Base-by-base conservation (phyloP, 257 asterid genomes). In the Solanum verrucosum region DNA sequence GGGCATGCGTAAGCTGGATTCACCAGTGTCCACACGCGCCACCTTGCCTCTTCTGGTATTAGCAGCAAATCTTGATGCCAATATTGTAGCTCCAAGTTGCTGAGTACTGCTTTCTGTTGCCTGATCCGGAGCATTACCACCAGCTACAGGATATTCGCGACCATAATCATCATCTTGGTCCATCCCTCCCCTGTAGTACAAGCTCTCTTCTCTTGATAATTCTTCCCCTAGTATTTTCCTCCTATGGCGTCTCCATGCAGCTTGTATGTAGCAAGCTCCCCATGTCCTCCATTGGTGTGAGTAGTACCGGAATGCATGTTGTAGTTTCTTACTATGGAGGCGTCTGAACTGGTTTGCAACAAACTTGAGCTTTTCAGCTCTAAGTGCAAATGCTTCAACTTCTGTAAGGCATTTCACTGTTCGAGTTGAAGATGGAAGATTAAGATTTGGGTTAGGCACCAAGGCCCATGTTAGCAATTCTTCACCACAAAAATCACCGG, bases 201-300 rank as follows among this genome's bases (percentile, higher is more conserved):
- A 68, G 91, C 92, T 91, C 92, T 95, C 98, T 4, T 92, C 93
- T 81, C 92, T 91, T 1, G 92, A 88, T 70, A 96, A 89, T 38
- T 95, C 95, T 83, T 92, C 94, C 0, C 96, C 95, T 0, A 93
- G 91, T 74, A 89, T 94, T 89, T 59, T 90, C 44, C 91, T 87
- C 56, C 83, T 87, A 38, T 82, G 87, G 23, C 97, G 86, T 37
- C 98, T 92, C 95, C 95, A 93, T 1, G 95, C 96, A 1, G 94
- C 97, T 82, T 95, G 96, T 42, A 95, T 34, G 16, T 92, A 93
- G 87, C 99, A 93, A 70, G 98, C 96, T 5, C 97, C 98, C 99
- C 99, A 95, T 16, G 97, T 93, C 90, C 98, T 92, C 99, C 98
- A 96, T 56, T 95, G 99, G 83, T 95, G 98, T 1, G 99, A 96